A percentile compares a stretch with the other conserved stretches of the same genome.
Evolutionary conservation across 169 alveolate genomes (phyloP).

Genomic region (Plasmodium relictum): DNA sequence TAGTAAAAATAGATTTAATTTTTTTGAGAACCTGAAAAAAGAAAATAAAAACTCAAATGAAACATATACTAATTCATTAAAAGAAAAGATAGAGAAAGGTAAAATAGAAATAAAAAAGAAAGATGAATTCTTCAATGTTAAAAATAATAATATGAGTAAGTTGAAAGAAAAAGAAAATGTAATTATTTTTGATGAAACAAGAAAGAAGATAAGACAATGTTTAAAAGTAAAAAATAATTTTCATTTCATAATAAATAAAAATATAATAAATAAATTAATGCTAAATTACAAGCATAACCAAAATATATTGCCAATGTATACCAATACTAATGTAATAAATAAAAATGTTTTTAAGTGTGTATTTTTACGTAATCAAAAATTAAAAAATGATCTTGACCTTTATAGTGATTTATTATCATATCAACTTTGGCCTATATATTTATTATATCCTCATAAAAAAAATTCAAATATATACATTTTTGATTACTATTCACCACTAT

Average conservation of each 20-base stretch:
- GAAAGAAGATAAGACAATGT: slow-evolving; percentile 34
- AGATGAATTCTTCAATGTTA: not conserved
- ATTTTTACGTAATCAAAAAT: slow-evolving; percentile 51
- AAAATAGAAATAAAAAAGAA: not conserved
- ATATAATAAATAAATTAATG: slow-evolving; percentile 24
- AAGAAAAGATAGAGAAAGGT: not conserved
- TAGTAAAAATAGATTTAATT: slow-evolving; percentile 1
- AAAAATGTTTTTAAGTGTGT: slow-evolving; percentile 45
- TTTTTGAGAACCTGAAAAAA: slow-evolving; percentile 9
- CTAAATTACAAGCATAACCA: slow-evolving; percentile 65
- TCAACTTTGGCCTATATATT: slow-evolving; percentile 61
- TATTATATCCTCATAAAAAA: slow-evolving; percentile 33
- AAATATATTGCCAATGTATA: slow-evolving; percentile 37
- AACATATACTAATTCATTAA: not conserved
- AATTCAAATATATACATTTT: slow-evolving; percentile 39
- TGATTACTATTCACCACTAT: slow-evolving; percentile 61
- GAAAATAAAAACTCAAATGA: not conserved
- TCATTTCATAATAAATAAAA: slow-evolving; percentile 12
- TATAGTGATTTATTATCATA: slow-evolving; percentile 41
- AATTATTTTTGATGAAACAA: slow-evolving; percentile 38
- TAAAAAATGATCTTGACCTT: slow-evolving; percentile 48
- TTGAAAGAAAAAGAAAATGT: slow-evolving; percentile 48
- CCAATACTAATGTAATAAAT: slow-evolving; percentile 12
- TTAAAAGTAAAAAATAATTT: slow-evolving; percentile 55
- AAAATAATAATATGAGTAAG: slow-evolving; percentile 10